Percentiles rank a stretch among this genome's conserved stretches.
phyloP scores from a whole-genome alignment of 2,329 filamentous ascomycete species.

The Phialophora verrucosa region DNA sequence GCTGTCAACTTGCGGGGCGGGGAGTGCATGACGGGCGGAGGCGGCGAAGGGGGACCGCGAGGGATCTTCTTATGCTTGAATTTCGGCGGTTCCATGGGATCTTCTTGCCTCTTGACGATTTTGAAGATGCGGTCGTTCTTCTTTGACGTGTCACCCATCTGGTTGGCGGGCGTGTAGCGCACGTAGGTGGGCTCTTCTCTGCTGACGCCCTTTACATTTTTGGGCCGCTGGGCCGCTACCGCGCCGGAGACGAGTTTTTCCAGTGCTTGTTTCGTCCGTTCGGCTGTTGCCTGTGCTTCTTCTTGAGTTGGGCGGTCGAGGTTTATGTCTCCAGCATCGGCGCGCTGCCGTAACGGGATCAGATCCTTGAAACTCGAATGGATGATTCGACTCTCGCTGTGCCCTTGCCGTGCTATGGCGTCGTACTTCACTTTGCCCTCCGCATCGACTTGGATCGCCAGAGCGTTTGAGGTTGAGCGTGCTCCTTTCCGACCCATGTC shows the following conservation, averaged over 20 bases:
- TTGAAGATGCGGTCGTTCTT: conserved; percentile 98
- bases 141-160: conserved; percentile 86
- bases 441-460: conserved; percentile 88
- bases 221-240: conserved; percentile 90
- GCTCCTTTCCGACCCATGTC: conserved; percentile 86
- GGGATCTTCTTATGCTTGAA: conserved; percentile 99
- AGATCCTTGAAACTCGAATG: conserved; percentile 97
- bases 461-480: conserved; percentile 74
- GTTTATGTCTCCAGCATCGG: conserved; percentile 89
- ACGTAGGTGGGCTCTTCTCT: conserved; percentile 90
- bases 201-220: conserved; percentile 81
- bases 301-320: conserved; percentile 84
- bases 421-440: conserved; percentile 97
- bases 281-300: conserved; percentile 80
- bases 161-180: conserved; percentile 91
- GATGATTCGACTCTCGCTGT: conserved; percentile 80
- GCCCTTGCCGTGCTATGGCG: conserved; percentile 88
- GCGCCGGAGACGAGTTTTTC: conserved; percentile 82
- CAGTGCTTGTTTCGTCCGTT: conserved; percentile 86
- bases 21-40: conserved; percentile 92
- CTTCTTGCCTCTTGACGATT: conserved; percentile 90
- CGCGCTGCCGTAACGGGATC: conserved; percentile 89
- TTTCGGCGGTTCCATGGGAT: conserved; percentile 96
- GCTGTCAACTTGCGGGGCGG: conserved; percentile 93
- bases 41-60: conserved; percentile 86